phyloP scores from a whole-genome alignment of 2,329 filamentous ascomycete genomes.

The Orbilia ellipsospora region DNA sequence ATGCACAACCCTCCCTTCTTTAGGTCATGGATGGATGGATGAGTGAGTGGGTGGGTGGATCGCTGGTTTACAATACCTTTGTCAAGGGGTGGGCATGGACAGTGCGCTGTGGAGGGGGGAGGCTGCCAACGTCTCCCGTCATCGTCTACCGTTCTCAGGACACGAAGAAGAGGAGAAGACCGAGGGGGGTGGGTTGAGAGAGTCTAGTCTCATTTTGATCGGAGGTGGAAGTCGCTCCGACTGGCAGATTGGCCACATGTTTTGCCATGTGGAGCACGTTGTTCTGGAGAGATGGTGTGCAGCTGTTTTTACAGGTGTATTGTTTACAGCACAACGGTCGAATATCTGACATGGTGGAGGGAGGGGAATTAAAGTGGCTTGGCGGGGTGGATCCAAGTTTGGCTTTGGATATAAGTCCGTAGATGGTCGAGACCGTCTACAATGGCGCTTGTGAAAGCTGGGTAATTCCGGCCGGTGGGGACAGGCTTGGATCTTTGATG shows the following conservation, averaged over 20 bases:
- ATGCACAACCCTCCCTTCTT: conserved; percentile 5
- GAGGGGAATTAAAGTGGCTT: conserved; percentile 37
- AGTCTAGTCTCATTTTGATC: conserved; percentile 28
- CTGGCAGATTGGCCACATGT: conserved; percentile 33
- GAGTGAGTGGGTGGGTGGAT: conserved; percentile 6
- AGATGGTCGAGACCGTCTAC: conserved; percentile 4
- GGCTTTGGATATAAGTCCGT: conserved; percentile 13
- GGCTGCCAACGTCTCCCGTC: neutral
- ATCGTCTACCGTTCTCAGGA: neutral
- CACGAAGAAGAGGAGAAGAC: conserved; percentile 1
- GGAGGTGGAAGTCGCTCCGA: conserved; percentile 47
- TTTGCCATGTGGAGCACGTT: conserved; percentile 47
- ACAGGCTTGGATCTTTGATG: neutral
- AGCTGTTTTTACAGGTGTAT: conserved; percentile 30
- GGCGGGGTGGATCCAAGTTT: conserved; percentile 45
- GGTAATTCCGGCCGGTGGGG: no score
- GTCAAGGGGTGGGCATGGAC: conserved; percentile 25
- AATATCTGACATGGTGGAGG: conserved; percentile 4
- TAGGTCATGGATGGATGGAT: conserved; percentile 10
- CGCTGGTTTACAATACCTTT: conserved; percentile 3
- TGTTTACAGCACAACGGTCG: conserved; percentile 39
- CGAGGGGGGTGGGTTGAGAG: neutral
- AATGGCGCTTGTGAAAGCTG: neutral
- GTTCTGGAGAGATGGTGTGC: conserved; percentile 50
- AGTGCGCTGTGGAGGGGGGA: conserved; percentile 25